Percentiles rank a stretch among this genome's conserved stretches.
Conservation (phyloP, 2,329 filamentous ascomycete species). For the Stylonectria norvegica region DNA sequence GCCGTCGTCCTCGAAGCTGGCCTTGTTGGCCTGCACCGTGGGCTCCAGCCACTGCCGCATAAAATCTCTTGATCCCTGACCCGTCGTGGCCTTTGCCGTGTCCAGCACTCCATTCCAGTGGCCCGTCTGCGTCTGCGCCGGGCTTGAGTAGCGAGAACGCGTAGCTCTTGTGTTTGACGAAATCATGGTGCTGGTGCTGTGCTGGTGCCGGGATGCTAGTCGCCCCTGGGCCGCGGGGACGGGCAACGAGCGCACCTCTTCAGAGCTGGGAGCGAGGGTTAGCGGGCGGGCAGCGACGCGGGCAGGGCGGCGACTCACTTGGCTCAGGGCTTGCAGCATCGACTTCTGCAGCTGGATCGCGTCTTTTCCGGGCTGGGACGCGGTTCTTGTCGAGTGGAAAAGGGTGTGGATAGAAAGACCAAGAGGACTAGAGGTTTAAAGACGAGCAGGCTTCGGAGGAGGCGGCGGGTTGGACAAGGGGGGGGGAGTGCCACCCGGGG, state of each 20-base stretch:
- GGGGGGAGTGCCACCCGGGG: conserved; percentile 14
- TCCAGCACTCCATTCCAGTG: conserved; percentile 34
- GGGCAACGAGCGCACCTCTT: conserved; percentile 10
- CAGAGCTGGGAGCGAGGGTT: neutral
- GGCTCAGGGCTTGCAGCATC: conserved; percentile 31
- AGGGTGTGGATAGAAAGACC: conserved; percentile 22
- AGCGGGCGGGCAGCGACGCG: neutral
- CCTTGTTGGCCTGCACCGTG: conserved; percentile 53
- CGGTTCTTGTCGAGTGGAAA: conserved; percentile 26
- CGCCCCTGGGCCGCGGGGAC: conserved; percentile 23
- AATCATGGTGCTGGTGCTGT: conserved; percentile 31
- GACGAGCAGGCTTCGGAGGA: conserved; percentile 23
- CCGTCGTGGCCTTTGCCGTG: conserved; percentile 34
- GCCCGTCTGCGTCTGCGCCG: conserved; percentile 36
- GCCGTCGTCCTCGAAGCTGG: conserved; percentile 77
- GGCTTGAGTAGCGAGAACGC: conserved; percentile 57
- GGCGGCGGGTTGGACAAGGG: conserved; percentile 26
- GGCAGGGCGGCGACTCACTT: conserved; percentile 22
- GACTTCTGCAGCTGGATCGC: conserved; percentile 31
- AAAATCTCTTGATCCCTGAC: conserved; percentile 42
- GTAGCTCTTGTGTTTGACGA: conserved; percentile 47
- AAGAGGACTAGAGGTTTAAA: conserved; percentile 17
- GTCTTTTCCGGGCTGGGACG: conserved; percentile 30
- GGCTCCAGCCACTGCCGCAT: conserved; percentile 60
- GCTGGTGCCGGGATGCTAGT: conserved; percentile 7